Evolutionary conservation across 1,284 basidiomycete genomes (phyloP), one percentile per base, ranked within the genome.

Genomic region (Ganoderma lucidum): DNA sequence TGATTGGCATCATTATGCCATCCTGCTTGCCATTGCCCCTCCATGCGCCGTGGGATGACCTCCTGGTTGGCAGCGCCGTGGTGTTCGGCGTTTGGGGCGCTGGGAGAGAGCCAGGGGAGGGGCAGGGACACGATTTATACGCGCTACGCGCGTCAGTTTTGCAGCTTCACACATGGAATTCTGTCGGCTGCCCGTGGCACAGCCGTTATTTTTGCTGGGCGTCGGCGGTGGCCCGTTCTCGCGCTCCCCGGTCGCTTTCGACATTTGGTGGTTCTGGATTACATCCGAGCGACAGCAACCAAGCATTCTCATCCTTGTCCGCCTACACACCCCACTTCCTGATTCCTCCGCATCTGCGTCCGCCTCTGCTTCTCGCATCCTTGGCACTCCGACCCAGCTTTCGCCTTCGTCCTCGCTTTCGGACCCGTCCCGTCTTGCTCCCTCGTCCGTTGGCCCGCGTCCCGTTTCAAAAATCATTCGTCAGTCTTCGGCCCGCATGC

Each of bases 1-100:
- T 88, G 70, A 76, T 73, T 64, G 53, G 37, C 37, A 41, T 41
- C 10, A 60, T 9, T 19, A 14, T 35, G 37, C 19, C 35, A 23
- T 37, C 19, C 4, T 3, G 39, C 37, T 9, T 23, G 6, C 58
- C 58, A 17, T 35, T 6, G 30, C 58, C 37, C 1, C 19, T 41
- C 17, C 30, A 19, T 59, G 9, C 30, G 14, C 14, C 51, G 28
- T 35, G 53, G 32, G 32, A 19, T 30, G 53, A 3, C 28, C 32
- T 10, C 19, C 61, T 62, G 30, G 30, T 56, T 35, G 15, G 53
- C 53, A 45, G 28, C 42, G 42, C 61, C 44, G 30, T 48, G 30
- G 42, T n/a, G 23, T 6, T 62, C 59, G 45, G 32, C 45, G 44
- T 14, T 14, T n/a, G 28, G 61, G 61, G 28, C 23, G 19, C n/a